These are phyloP conservation scores for Exophiala alcalophila DNA, from an alignment of 2,329 filamentous ascomycete genomes.

Conservation along the genomic window DNA sequence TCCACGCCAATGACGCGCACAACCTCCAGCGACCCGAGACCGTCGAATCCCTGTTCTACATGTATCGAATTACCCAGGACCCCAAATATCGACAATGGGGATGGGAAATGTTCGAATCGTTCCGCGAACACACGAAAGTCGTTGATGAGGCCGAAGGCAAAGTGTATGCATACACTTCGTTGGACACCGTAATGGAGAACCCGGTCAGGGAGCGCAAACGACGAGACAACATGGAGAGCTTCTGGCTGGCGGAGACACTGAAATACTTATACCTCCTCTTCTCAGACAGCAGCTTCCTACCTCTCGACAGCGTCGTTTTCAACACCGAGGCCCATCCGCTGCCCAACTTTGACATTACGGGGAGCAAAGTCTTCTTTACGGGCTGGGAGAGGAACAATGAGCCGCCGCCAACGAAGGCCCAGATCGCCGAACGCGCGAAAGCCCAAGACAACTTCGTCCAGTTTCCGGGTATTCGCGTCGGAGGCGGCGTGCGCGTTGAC, in stretches of 20 bases:
- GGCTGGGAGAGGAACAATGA: conserved; percentile 59
- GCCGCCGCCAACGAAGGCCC: neutral
- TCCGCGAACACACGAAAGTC: conserved; percentile 80
- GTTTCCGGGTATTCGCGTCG: conserved; percentile 5
- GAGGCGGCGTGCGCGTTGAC: conserved; percentile 15
- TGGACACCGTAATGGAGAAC: conserved; percentile 25
- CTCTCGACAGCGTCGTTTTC: conserved; percentile 78
- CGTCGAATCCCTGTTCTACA: conserved; percentile 93
- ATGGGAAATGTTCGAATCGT: conserved; percentile 96
- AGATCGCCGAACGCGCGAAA: neutral
- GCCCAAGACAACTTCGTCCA: conserved; percentile 2
- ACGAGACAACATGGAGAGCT: conserved; percentile 94
- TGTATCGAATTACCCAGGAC: conserved; percentile 97
- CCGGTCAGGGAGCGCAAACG: conserved; percentile 21
- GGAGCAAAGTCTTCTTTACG: conserved; percentile 67
- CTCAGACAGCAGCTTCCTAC: conserved; percentile 53
- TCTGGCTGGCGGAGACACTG: conserved; percentile 96
- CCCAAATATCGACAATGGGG: conserved; percentile 89
- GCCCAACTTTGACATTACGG: conserved; percentile 75
- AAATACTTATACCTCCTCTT: conserved; percentile 98
- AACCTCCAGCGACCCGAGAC: conserved; percentile 96
- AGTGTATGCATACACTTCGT: conserved; percentile 28
- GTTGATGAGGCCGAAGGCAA: conserved; percentile 55
- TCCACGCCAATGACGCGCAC: conserved; percentile 80
- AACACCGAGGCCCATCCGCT: conserved; percentile 95